Conservation (phyloP, 352 stramenopile species). For the Globisporangium yorkense region DNA sequence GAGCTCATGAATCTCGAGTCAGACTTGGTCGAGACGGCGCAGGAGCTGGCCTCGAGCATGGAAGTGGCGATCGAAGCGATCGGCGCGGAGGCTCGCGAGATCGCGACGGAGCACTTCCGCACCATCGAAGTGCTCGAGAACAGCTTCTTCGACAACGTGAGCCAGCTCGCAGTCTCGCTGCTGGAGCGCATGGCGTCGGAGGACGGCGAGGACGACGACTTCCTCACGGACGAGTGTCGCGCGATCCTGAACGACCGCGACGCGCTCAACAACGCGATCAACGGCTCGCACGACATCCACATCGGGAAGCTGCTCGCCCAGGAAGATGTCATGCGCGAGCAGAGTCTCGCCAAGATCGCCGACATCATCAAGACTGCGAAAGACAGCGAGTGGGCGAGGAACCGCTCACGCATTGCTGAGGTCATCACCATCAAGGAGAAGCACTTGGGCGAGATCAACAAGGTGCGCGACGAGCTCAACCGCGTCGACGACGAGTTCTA, state of each 20-base stretch:
- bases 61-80: conserved; percentile 62
- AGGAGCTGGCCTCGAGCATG: conserved; percentile 58
- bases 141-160: conserved; percentile 87
- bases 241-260: conserved; percentile 79
- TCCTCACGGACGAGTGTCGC: conserved; percentile 72
- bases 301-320: conserved; percentile 85
- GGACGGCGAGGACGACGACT: conserved; percentile 75
- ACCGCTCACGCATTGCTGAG: conserved; percentile 64
- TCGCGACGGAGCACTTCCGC: conserved; percentile 83
- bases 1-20: conserved; percentile 89
- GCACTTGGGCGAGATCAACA: conserved; percentile 50
- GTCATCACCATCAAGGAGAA: conserved; percentile 74
- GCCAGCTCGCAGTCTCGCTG: conserved; percentile 65
- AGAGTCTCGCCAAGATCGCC: conserved; percentile 67
- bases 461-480: conserved; percentile 68
- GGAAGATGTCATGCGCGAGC: conserved; percentile 81
- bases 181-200: conserved; percentile 75
- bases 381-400: conserved; percentile 67
- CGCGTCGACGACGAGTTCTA: conserved; percentile 80
- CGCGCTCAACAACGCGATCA: conserved; percentile 84
- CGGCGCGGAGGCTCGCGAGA: conserved; percentile 50
- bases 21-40: conserved; percentile 67
- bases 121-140: conserved; percentile 89
- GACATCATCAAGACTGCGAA: conserved; percentile 55
- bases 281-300: conserved; percentile 89